phyloP scores from a whole-genome alignment of 1,284 basidiomycete species.

The Cryptococcus sp. region DNA sequence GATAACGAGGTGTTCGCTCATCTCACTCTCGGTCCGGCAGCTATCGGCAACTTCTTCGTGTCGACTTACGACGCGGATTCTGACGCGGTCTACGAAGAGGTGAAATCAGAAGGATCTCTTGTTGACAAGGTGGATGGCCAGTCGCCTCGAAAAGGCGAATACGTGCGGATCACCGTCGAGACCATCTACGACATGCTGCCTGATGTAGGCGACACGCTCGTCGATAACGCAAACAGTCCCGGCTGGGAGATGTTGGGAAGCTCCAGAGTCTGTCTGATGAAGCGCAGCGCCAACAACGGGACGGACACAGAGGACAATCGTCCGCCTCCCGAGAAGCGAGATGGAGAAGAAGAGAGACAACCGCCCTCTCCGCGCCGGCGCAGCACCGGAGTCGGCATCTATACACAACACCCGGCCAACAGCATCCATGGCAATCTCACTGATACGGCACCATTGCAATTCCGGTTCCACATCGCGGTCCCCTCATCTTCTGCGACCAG shows the following conservation, averaged over 20 bases:
- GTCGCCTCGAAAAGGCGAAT: conserved; percentile 11
- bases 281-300: background rate
- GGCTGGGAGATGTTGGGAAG: conserved; percentile 18
- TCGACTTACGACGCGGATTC: conserved; percentile 12
- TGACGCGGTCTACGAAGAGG: conserved; percentile 6
- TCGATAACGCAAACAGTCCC: conserved; percentile 4
- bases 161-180: conserved; percentile 18
- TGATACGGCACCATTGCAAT: conserved; percentile 6
- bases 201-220: background rate
- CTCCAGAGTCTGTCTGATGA: conserved; percentile 19
- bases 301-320: background rate
- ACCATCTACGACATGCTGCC: conserved; percentile 13
- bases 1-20: conserved; percentile 13
- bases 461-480: conserved; percentile 21
- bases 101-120: background rate
- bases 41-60: conserved; percentile 15
- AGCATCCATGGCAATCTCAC: background rate
- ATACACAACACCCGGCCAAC: conserved; percentile 1
- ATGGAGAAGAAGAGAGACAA: background rate
- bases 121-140: background rate
- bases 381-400: conserved; percentile 17
- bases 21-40: conserved; percentile 11
- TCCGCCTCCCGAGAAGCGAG: background rate
- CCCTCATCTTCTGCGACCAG: background rate
- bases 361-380: background rate